Evolutionary conservation across 2,329 filamentous ascomycete genomes (phyloP), one percentile per base, ranked within the genome.

Genomic region (Dothideomycetidae sp.): DNA sequence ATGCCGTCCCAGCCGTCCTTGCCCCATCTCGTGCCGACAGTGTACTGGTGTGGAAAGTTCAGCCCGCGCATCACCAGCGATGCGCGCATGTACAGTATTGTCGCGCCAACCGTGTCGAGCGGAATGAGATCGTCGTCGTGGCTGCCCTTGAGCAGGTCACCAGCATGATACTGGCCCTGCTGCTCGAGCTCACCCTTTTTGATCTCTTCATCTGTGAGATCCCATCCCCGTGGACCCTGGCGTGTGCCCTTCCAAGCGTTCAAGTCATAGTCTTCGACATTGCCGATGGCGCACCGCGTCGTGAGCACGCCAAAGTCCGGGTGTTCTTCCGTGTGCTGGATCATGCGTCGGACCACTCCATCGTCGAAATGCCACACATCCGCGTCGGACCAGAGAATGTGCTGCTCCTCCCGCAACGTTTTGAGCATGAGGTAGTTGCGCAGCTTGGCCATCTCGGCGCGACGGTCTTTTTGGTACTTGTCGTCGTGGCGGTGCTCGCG

Each of bases 331-430:
- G 54, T 49, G 29, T 56, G 52, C 1, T 35, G 37, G 15, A 54
- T 42, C 50, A 59, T 58, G 3, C 39, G 38, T 21, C 54, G 50
- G 13, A 59, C 43, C 29, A 59, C 45, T 1, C 48, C 49, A 2
- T 39, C 26, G 0, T 55, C 56, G 7, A 58, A 42, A 34, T 54
- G 52, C 17, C 53, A 55, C 14, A 59, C 48, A 40, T 59, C 57
- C n/a, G 55, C 51, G 36, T 59, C 57, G 5, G 58, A 35, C 57
- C 56, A 59, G 16, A 59, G 33, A 14, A 59, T 43, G 37, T 58
- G 55, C 31, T 47, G 29, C 41, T 57, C 54, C 19, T 55, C 53
- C 17, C 46, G 42, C 23, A 58, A 37, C 3, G 45, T 46, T 14
- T 50, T 46, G 15, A 51, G 40, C 51, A 56, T 56, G 3, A 58